A percentile compares a stretch with the other conserved stretches of the same genome.
These are phyloP conservation scores for Helicocarpus griseus DNA, from an alignment of 2,329 filamentous ascomycete species.

Conservation along the genomic window DNA sequence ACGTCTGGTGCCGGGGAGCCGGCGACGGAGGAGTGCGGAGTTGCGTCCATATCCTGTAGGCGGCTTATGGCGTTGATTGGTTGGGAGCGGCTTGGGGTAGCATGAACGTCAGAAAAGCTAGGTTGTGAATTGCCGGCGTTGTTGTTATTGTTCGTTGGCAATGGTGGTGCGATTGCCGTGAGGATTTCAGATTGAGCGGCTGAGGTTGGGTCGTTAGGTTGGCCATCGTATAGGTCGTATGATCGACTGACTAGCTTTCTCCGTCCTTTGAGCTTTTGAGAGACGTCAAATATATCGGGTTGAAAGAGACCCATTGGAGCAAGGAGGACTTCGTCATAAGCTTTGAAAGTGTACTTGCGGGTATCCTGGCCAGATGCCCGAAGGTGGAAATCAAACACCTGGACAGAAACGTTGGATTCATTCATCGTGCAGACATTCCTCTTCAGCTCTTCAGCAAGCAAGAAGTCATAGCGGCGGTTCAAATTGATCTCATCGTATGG, in stretches of 20 bases:
- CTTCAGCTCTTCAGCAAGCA: constrained; percentile 92
- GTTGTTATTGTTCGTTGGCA: constrained; percentile 17
- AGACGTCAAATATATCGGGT: constrained; percentile 76
- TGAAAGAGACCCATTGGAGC: constrained; percentile 89
- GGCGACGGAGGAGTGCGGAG: constrained; percentile 75
- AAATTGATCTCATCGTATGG: constrained; percentile 94
- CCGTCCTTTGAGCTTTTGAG: constrained; percentile 66
- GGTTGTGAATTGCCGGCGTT: constrained; percentile 30
- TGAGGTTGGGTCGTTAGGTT: constrained; percentile 83
- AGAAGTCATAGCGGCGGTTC: constrained; percentile 77
- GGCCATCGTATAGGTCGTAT: constrained; percentile 86
- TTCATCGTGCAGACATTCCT: constrained; percentile 86
- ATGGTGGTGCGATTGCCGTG: constrained; percentile 38
- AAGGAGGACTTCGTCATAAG: constrained; percentile 92
- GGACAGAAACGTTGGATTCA: constrained; percentile 79
- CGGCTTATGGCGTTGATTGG: constrained; percentile 61
- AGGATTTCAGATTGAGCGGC: constrained; percentile 66
- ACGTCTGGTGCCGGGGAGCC: constrained; percentile 77
- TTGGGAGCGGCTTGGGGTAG: constrained; percentile 44
- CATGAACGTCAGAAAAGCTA: constrained; percentile 23
- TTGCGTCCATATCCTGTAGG: constrained; percentile 59
- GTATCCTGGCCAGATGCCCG: constrained; percentile 82
- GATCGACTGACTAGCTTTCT: constrained; percentile 77
- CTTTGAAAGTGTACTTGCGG: constrained; percentile 89
- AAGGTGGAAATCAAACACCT: constrained; percentile 82